Percentiles rank a stretch among this genome's conserved stretches.
phyloP scores from a whole-genome alignment of 805 yeast species.

The Ogataea naganishii region DNA sequence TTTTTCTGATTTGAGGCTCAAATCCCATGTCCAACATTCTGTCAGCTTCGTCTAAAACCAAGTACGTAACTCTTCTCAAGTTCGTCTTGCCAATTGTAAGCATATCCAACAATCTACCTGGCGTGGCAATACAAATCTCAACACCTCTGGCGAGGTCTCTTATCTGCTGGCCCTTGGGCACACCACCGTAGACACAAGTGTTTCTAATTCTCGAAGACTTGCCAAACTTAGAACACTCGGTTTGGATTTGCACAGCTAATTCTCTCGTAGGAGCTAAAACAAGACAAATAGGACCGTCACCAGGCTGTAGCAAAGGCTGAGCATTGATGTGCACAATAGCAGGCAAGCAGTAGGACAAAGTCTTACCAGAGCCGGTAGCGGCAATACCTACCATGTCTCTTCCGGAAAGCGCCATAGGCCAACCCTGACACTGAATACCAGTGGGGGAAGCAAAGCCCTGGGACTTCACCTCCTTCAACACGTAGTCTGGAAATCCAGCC shows the following conservation, averaged over 20 bases:
- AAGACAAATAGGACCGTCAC: conserved; percentile 96
- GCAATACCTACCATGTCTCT: conserved; percentile 99
- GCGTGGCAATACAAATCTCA: conserved; percentile 95
- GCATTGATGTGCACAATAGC: conserved; percentile 97
- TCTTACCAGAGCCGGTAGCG: conserved; percentile 98
- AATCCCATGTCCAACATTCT: conserved; percentile 99
- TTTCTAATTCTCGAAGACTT: conserved; percentile 86
- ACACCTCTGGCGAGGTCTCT: conserved; percentile 93
- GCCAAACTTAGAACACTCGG: conserved; percentile 93
- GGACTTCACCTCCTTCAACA: conserved; percentile 75
- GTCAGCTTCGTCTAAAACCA: conserved; percentile 98
- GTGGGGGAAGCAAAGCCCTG: conserved; percentile 95
- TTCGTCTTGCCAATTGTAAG: conserved; percentile 92
- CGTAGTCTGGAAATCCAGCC: conserved; percentile 97
- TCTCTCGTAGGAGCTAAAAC: conserved; percentile 98
- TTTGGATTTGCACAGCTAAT: conserved; percentile 94
- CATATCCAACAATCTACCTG: conserved; percentile 98
- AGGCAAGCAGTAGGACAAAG: conserved; percentile 93
- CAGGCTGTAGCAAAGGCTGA: conserved; percentile 85
- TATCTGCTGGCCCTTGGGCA: conserved; percentile 95
- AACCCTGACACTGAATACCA: conserved; percentile 97
- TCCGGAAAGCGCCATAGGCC: conserved; percentile 99
- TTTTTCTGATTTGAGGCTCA: conserved; percentile 98
- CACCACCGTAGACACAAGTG: conserved; percentile 99
- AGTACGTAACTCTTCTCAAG: conserved; percentile 90